Base-by-base conservation (phyloP, 148 eudicot genomes). In the Polygonum aviculare region DNA sequence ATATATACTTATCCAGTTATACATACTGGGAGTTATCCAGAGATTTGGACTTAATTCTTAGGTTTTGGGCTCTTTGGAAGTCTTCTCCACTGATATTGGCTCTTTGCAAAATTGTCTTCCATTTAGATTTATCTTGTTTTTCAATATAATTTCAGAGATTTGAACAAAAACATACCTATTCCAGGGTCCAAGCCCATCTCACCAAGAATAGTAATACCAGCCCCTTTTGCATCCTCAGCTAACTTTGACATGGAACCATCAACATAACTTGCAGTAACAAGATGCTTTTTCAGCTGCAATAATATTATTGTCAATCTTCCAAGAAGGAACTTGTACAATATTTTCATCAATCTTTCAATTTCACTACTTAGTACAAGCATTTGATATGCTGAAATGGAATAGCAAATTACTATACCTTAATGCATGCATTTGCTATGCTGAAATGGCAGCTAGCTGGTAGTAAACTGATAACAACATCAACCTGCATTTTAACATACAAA, bases 171-270 rank as follows among this genome's bases (percentile, higher is more conserved):
- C 80, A 82, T 87, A 91, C 99, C 99, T 84, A 96, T 96, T 82
- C 99, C 99, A 75, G 99, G 99, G 79, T 96, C 99, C 86, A 96
- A 85, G 44, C 98, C 99, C 98, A 95, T 95, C 85, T 96, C 98
- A 49, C 99, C 96, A 75, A 96, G 89, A 82, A 96, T 89, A 35
- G 94, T 93, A 73, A 93, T 80, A 59, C 89, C 97, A 77, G 94
- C 92, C 78, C 79, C 74, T 77, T 93, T 93, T 51, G 98, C 97
- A 78, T 59, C 79, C 76, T 87, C 88, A 69, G 87, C 87, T 59
- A 93, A 87, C 91, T 89, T 90, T 72, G 84, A 87, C 85, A 91
- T 86, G 54, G 98, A 83, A 76, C 91, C 97, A 80, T 89, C 90
- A 72, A 93, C 88, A 74, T 96, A 96, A 82, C 99, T 96, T 80